Evolutionary conservation across 2,329 filamentous ascomycete species (phyloP), one percentile per base, ranked within the genome.

Genomic region (Grosmannia clavigera): DNA sequence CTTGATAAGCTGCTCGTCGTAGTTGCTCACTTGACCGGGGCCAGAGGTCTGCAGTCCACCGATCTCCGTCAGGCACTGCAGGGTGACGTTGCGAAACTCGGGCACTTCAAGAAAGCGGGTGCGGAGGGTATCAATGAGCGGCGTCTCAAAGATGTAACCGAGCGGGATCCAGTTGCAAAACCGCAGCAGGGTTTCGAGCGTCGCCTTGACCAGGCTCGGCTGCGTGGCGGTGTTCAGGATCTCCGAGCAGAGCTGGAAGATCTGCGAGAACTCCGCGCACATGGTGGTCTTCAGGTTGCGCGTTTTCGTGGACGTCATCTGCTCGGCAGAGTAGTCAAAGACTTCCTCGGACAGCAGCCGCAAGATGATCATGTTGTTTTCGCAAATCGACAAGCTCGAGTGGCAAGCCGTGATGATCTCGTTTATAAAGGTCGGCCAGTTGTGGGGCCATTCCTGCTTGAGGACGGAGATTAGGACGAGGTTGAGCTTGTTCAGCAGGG

Each of bases 361-460:
- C 67, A 99, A 82, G 67, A 99, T 97, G 65, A 90, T 91, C 94
- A 99, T 99, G 80, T 99, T 99, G 79, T 99, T 99, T 77, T 99
- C 94, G 82, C 95, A 99, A 68, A 99, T 95, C 46, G 92, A 94
- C 59, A 99, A 79, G 74, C 88, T 96, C 66, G 90, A 92, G 72
- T 95, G 92, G 75, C 92, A 97, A 60, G 94, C 92, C 27, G 90
- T 88, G 68, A 99, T 91, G 74, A 99, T 99, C 78, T 99, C 94
- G 79, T 97, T 97, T 81, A 99, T 97, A 75, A 99, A 99, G 25
- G 91, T 96, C 12, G 95, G 94, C 94, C 95, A 99, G 79, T 99
- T 95, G 76, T 97, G 92, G 61, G 94, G 94, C 94, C 94, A 99
- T 75, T 99, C 94, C 76, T 99, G 94, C 81, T 99, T 99, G 70